Evolutionary conservation across 805 yeast genomes (phyloP).

Genomic region (Metschnikowia orientalis): DNA sequence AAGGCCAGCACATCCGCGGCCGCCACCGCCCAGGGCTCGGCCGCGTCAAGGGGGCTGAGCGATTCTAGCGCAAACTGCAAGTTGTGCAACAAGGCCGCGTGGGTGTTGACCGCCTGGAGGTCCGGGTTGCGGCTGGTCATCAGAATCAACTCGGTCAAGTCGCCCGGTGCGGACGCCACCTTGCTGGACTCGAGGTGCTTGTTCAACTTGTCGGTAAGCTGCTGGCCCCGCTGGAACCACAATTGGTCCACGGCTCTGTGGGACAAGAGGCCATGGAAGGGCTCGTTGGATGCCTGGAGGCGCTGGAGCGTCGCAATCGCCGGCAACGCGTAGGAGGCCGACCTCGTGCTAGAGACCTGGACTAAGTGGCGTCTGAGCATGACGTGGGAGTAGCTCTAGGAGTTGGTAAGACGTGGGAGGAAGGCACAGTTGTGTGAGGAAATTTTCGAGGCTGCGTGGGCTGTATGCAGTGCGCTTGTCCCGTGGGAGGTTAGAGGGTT

Average conservation of each 20-base stretch:
- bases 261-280: slow-evolving; percentile 49
- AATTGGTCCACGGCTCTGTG: slow-evolving; percentile 44
- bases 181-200: slow-evolving; percentile 26
- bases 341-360: slow-evolving; percentile 9
- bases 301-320: slow-evolving; percentile 28
- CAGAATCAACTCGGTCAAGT: slow-evolving; percentile 32
- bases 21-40: slow-evolving; percentile 15
- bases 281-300: slow-evolving; percentile 24
- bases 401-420: too few relatives aligned
- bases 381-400: too few relatives aligned
- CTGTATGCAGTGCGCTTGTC: slow-evolving; percentile 5
- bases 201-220: slow-evolving; percentile 39
- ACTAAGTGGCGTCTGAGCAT: slow-evolving; percentile 6
- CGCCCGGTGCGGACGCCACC: slow-evolving; percentile 25
- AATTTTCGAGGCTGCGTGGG: slow-evolving; percentile 2
- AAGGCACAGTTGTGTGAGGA: slow-evolving; percentile 1
- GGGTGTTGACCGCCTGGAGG: slow-evolving; percentile 40
- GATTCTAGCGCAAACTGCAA: slow-evolving; percentile 47
- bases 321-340: slow-evolving; percentile 33
- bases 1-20: slow-evolving; percentile 29
- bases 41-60: slow-evolving; percentile 25
- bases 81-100: slow-evolving; percentile 46
- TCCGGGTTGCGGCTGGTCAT: slow-evolving; percentile 44
- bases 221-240: slow-evolving; percentile 44
- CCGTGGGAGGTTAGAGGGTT: too few relatives aligned